Base-by-base conservation (phyloP, 106 monocot genomes). In the Phalaenopsis aphrodite region DNA sequence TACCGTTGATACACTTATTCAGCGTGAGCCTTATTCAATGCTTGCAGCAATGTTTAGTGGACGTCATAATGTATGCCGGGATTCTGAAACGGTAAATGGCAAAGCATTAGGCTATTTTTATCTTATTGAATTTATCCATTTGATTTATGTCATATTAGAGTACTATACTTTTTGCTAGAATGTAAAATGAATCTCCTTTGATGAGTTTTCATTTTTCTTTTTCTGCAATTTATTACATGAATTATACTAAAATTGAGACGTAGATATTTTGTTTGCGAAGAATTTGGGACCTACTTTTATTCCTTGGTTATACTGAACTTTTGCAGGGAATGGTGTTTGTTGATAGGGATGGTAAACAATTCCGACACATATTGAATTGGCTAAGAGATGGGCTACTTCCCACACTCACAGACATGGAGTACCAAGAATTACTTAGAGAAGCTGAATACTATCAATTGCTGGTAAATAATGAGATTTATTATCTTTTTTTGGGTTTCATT, bases 41-140 rank as follows among this genome's bases (percentile, higher is more conserved):
- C 92, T 97, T 78, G 97, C 88, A 41, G 97, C 94, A 58, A 97
- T 94, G 94, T 94, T 94, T 49, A 97, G 97, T 76, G 92, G 94
- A 4, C 86, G 92, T 43, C 92, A 94, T 83, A 85, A 86, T 19
- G 55, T 97, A 12, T 75, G 84, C 36, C 79, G 42, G 17, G 86
- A 97, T 87, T 42, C 87, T 30, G 85, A 89, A 77, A 89, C 83
- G 82, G 94, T 97, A 87, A 14, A 74, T 74, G 38, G 10, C 4
- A 45, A 19, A 74, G 74, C 42, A 74, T 74, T 74, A 42, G 18
- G n/a, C 19, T 2, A 42, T 69, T 23, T 39, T 39, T 12, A 39
- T 69, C 37, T 68, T 11, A 39, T 69, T 39, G 5, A 69, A 4
- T 10, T 39, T 69, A 15, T 4, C 1, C 38, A 11, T 38, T 69